Base-by-base conservation (phyloP, 352 stramenopile species). In the Phytophthora meadii region DNA sequence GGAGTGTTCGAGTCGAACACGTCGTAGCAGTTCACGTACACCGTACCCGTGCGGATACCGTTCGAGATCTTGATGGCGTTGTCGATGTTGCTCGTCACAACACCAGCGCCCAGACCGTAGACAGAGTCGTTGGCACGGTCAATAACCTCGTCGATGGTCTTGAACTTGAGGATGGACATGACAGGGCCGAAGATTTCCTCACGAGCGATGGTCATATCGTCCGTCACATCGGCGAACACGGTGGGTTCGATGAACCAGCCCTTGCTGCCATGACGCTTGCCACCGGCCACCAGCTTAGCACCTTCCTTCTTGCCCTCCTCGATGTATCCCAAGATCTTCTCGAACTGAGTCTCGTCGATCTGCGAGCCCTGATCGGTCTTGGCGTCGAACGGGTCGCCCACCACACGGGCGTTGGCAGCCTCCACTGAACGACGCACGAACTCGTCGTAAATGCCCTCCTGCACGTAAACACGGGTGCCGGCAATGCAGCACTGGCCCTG, bases 1-100 rank as follows among this genome's bases (percentile, higher is more conserved):
- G 84, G 63, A 59, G 95, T 91, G 55, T 87, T 82, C 27, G 72
- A 76, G 55, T 95, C 89, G 34, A 95, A 94, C 10, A 95, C 61
- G 41, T 96, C 79, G 72, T 97, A 98, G 73, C 83, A 97, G 80
- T 98, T 99, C 10, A 98, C 82, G 64, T 93, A 97, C 28, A 98
- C 89, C 14, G 97, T 97, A 30, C 95, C 95, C 54, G 82, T 81
- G 53, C 97, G 84, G 11, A 99, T 74, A 4, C 64, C 75, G 52
- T 95, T 87, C 34, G 90, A 82, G 62, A 98, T 84, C 49, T 88
- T 79, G 65, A 97, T 88, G 4, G 83, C 82, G 47, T 91, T 81
- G 37, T 79, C 72, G 27, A 97, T 46, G 71, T 96, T 89, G 51
- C 81, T 75, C n/a, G 92, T 97, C 54, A 90, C 97, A 42, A 98